Conservation (phyloP, 345 rosid genomes). For the Citrus inodora region DNA sequence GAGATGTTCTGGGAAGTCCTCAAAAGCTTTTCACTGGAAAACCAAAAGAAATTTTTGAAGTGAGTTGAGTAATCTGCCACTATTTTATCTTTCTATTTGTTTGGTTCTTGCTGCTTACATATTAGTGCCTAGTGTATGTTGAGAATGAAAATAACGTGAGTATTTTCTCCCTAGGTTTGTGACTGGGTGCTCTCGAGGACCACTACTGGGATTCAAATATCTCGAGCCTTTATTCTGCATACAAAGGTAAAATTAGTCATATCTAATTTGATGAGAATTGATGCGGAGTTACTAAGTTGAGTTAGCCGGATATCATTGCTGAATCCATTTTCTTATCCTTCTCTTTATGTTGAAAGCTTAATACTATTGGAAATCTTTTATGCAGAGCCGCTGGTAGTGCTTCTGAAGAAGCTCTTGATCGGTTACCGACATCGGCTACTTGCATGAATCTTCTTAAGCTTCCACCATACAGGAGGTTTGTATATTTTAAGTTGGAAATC, state of each 20-base stretch:
- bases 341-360: background rate
- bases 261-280: slow-evolving; percentile 12
- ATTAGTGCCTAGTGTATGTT: background rate
- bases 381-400: slow-evolving; percentile 62
- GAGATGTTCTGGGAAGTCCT: slow-evolving; percentile 95
- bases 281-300: slow-evolving; percentile 15
- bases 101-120: slow-evolving; percentile 3
- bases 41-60: slow-evolving; percentile 93
- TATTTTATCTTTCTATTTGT: background rate
- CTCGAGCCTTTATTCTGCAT: slow-evolving; percentile 93
- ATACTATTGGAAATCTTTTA: background rate
- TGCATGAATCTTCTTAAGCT: slow-evolving; percentile 99
- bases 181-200: slow-evolving; percentile 98
- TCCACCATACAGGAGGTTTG: slow-evolving; percentile 95
- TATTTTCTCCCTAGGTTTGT: slow-evolving; percentile 61
- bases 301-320: background rate
- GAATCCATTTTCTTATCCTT: background rate
- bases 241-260: slow-evolving; percentile 59
- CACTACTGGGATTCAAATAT: slow-evolving; percentile 85
- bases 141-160: slow-evolving; percentile 11
- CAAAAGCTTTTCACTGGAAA: slow-evolving; percentile 79
- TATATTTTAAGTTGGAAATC: background rate
- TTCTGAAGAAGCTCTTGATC: slow-evolving; percentile 73
- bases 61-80: slow-evolving; percentile 32
- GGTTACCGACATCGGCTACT: slow-evolving; percentile 94